These are phyloP conservation scores for Pestalotiopsis sp. DNA, from an alignment of 2,329 filamentous ascomycete species.

Conservation along the genomic window DNA sequence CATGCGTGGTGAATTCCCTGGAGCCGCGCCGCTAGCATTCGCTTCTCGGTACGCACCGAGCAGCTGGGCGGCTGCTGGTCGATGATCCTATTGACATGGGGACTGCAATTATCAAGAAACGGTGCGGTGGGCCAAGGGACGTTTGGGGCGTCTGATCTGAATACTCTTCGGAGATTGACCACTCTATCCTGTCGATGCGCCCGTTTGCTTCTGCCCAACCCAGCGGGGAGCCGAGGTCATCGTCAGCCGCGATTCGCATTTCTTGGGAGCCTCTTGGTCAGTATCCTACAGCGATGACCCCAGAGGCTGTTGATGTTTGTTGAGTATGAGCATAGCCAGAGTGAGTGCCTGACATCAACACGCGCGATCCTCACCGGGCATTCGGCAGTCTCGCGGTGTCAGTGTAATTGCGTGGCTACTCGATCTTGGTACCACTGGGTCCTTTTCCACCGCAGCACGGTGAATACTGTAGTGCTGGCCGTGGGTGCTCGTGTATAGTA, in stretches of 20 bases:
- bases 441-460: not conserved
- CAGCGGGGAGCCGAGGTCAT: not conserved
- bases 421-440: not conserved
- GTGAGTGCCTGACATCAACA: not conserved
- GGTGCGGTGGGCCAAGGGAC: slow-evolving; percentile 8
- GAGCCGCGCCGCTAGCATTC: slow-evolving; percentile 4
- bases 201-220: not conserved
- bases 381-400: not conserved
- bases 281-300: not conserved
- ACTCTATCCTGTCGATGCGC: slow-evolving; percentile 7
- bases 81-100: slow-evolving; percentile 13
- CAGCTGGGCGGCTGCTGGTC: slow-evolving; percentile 4
- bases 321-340: not conserved
- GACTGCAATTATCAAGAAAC: slow-evolving; percentile 14
- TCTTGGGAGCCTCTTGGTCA: not conserved
- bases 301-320: not conserved
- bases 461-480: not conserved
- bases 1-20: not conserved
- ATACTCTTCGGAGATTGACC: slow-evolving; percentile 12
- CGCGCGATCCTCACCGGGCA: not conserved
- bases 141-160: slow-evolving; percentile 11
- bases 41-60: slow-evolving; percentile 14
- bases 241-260: not conserved
- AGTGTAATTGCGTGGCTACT: not conserved
- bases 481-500: not conserved